Evolutionary conservation across 345 rosid genomes (phyloP), one percentile per base, ranked within the genome.

Genomic region (Microthlaspi erraticum): DNA sequence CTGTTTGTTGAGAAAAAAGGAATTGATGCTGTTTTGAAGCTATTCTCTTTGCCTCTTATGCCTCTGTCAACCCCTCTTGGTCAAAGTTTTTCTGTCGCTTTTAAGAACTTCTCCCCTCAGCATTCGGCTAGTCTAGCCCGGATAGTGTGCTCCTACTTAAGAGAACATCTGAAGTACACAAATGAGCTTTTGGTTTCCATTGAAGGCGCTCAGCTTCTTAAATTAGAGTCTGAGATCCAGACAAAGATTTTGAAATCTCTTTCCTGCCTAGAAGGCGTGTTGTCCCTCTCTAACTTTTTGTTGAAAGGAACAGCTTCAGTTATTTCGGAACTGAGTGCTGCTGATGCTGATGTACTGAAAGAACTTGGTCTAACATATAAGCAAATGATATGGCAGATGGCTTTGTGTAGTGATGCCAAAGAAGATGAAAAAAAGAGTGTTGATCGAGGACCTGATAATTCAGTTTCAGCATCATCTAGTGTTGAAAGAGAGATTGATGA

Each of bases 1-100:
- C 78, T 88, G 43, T 93, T 93, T 85, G 87, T 93, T 71, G 97
- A 93, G 83, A 93, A 86, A 83, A 91, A 87, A 79, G 98, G 98
- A 51, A 83, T 89, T 63, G 96, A 93, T 84, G 85, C 87, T 70
- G 89, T 89, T 70, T 71, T 93, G 72, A 86, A 80, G 83, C 77
- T 93, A 70, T 81, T 91, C 76, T 75, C 87, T 45, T 82, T 91
- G 84, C 94, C 98, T 44, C 74, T 84, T 57, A 82, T 89, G 96
- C 97, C 96, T 48, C 77, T 87, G 52, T 86, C 97, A 58, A 81
- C 84, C 20, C 75, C 94, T 11, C 83, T 86, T 66, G 97, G 97
- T 71, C 94, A 91, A 82, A 86, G 86, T 78, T 79, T 89, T 59
- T 82, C 90, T 69, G 75, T 81, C 71, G 98, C 98, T 61, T 61